A percentile compares a stretch with the other conserved stretches of the same genome.
Evolutionary conservation across 257 asterid genomes (phyloP).

Genomic region (Galeopsis tetrahit): DNA sequence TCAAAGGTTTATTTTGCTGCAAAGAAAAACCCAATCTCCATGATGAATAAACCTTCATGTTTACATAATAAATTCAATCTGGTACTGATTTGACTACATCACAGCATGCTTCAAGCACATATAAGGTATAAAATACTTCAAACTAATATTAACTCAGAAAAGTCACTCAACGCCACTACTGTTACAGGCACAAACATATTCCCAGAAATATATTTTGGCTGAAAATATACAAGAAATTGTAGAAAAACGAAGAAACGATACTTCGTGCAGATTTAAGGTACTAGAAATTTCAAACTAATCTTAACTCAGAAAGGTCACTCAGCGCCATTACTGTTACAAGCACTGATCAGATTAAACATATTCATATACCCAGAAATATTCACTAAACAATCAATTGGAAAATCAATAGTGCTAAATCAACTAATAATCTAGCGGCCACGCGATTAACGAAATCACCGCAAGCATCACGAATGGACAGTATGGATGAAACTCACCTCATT

Average conservation of each 20-base stretch:
- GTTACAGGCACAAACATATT: neutral
- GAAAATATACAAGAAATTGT: neutral
- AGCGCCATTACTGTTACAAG: neutral
- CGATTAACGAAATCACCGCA: neutral
- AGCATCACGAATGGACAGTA: neutral
- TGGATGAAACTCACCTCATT: slow-evolving; percentile 62
- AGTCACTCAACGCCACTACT: neutral
- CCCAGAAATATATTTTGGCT: neutral
- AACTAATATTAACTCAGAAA: slow-evolving; percentile 4
- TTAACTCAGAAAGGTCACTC: slow-evolving; percentile 5
- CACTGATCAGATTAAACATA: neutral
- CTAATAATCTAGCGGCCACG: neutral
- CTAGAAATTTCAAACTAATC: neutral
- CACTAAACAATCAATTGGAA: neutral
- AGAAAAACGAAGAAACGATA: neutral
- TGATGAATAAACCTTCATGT: slow-evolving; percentile 18
- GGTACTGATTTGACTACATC: neutral
- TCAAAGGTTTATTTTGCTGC: slow-evolving; percentile 55
- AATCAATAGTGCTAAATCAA: slow-evolving; percentile 17
- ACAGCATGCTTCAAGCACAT: neutral
- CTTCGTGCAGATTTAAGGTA: neutral
- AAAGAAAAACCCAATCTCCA: slow-evolving; percentile 14
- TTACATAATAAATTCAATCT: neutral
- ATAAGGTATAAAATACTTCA: neutral
- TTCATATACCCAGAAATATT: neutral